These are phyloP conservation scores for Xylaria sp. DNA, from an alignment of 2,329 filamentous ascomycete species.

Conservation along the genomic window DNA sequence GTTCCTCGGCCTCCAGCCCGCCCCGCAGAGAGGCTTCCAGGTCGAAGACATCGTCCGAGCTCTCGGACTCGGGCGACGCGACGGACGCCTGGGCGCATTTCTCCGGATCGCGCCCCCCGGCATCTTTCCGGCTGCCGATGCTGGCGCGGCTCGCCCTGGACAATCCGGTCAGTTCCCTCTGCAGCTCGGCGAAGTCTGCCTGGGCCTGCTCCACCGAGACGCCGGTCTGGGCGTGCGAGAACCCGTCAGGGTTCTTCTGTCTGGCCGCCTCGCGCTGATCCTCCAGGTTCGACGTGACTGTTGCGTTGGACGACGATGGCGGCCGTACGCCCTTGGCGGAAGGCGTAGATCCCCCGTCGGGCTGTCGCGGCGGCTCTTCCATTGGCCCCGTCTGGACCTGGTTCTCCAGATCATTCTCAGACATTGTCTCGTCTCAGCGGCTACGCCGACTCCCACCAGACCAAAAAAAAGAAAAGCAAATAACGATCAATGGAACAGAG, in stretches of 20 bases:
- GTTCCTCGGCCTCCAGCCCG: slow-evolving; percentile 69
- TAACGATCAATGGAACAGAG: background rate
- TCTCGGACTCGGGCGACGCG: slow-evolving; percentile 46
- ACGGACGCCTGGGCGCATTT: slow-evolving; percentile 48
- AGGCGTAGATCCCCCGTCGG: slow-evolving; percentile 7
- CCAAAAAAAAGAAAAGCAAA: background rate
- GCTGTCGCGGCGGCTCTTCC: slow-evolving; percentile 1
- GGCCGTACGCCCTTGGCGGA: slow-evolving; percentile 22
- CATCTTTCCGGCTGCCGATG: slow-evolving; percentile 37
- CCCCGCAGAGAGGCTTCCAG: slow-evolving; percentile 75
- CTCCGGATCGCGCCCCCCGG: slow-evolving; percentile 55
- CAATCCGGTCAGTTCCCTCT: slow-evolving; percentile 60
- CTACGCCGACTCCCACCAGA: background rate
- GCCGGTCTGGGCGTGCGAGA: slow-evolving; percentile 46
- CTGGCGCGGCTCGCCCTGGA: slow-evolving; percentile 52
- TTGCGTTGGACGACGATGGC: slow-evolving; percentile 31
- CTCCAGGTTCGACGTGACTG: slow-evolving; percentile 36
- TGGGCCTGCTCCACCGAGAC: slow-evolving; percentile 70
- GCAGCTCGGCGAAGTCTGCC: slow-evolving; percentile 71
- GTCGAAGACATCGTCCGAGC: slow-evolving; percentile 67
- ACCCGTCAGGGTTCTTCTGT: slow-evolving; percentile 52
- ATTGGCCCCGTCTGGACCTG: background rate
- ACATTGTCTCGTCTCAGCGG: slow-evolving; percentile 6
- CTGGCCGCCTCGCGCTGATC: slow-evolving; percentile 46
- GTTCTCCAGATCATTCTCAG: slow-evolving; percentile 15